Evolutionary conservation across 306 rosid species (phyloP).

Genomic region (Quillaja saponaria): DNA sequence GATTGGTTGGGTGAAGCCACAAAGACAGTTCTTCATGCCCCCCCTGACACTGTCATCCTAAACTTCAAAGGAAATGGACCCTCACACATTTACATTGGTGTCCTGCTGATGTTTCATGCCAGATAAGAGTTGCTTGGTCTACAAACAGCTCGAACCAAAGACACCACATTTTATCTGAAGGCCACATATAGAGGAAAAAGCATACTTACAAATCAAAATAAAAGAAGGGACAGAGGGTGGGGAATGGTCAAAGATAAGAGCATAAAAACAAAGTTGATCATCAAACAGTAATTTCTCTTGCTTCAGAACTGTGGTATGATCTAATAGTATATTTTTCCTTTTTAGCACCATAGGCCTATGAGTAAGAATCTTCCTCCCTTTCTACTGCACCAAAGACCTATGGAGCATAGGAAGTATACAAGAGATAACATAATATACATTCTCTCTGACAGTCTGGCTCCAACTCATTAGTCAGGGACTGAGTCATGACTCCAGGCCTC

Average conservation of each 20-base stretch:
- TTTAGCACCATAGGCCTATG: no score
- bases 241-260: conserved; percentile 13
- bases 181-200: conserved; percentile 36
- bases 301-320: not conserved
- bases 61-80: conserved; percentile 42
- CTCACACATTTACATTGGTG: conserved; percentile 36
- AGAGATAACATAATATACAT: no score
- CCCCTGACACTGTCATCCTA: not conserved
- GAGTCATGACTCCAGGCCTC: no score
- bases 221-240: conserved; percentile 21
- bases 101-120: conserved; percentile 39
- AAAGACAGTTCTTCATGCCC: conserved; percentile 39
- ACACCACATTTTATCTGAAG: conserved; percentile 42
- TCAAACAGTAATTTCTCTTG: not conserved
- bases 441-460: no score
- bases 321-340: not conserved
- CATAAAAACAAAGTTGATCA: not conserved
- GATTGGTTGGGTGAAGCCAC: conserved; percentile 38
- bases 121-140: conserved; percentile 34
- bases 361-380: no score
- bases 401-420: no score
- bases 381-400: no score
- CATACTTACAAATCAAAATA: conserved; percentile 13
- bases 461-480: no score
- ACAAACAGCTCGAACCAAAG: conserved; percentile 31